Percentiles rank a stretch among this genome's conserved stretches.
Conservation (phyloP, 441 rosid species). For the Syzygium syzygioides region DNA sequence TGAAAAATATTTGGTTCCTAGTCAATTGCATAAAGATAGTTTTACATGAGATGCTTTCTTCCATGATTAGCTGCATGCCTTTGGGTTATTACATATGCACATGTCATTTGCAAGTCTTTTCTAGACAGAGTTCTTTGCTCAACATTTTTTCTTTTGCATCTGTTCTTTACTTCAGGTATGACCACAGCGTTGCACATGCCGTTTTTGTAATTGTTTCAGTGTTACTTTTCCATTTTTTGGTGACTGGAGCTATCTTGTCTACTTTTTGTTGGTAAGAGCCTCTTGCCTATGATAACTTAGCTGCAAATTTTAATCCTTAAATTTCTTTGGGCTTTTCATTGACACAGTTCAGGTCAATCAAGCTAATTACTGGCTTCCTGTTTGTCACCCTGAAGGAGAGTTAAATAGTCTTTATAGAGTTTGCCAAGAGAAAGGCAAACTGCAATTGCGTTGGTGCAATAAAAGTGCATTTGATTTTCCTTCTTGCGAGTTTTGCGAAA, state of each 20-base stretch:
- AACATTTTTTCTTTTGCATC: not conserved
- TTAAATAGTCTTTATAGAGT: not conserved
- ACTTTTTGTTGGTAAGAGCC: slow-evolving; percentile 77
- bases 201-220: slow-evolving; percentile 69
- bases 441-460: not conserved
- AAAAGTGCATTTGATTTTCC: not conserved
- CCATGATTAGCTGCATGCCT: not conserved
- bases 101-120: not conserved
- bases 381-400: not conserved
- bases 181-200: slow-evolving; percentile 73
- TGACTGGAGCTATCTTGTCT: slow-evolving; percentile 68
- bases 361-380: not conserved
- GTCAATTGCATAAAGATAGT: not conserved
- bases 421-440: not conserved
- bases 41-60: not conserved
- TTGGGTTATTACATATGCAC: not conserved
- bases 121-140: not conserved
- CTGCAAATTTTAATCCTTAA: not conserved
- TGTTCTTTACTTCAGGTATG: slow-evolving; percentile 59
- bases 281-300: not conserved
- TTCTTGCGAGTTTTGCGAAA: not conserved
- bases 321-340: not conserved
- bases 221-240: slow-evolving; percentile 67
- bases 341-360: not conserved
- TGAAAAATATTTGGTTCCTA: not conserved